Evolutionary conservation across 1,139 yeast species (phyloP).

Genomic region (Scheffersomyces lignicola): DNA sequence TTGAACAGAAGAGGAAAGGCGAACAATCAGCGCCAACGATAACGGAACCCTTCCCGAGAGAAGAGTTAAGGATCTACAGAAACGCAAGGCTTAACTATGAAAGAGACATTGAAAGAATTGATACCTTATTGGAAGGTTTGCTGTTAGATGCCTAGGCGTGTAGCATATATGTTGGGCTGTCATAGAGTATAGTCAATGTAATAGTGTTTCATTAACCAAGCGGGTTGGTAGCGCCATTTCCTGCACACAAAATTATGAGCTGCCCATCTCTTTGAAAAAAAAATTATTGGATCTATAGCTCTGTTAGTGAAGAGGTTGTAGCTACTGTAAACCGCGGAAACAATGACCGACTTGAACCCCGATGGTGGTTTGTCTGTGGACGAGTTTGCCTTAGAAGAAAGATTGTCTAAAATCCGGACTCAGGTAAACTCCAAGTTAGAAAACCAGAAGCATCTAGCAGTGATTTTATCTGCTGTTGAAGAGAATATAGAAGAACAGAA

Average conservation of each 20-base stretch:
- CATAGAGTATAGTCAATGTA: too few relatives aligned
- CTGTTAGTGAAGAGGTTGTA: too few relatives aligned
- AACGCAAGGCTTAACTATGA: slow-evolving; percentile 27
- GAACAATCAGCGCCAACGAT: neutral
- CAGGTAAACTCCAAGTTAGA: slow-evolving; percentile 76
- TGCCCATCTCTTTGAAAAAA: too few relatives aligned
- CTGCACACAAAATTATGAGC: too few relatives aligned
- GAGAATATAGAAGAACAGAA: slow-evolving; percentile 78
- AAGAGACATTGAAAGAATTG: slow-evolving; percentile 43
- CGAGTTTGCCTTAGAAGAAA: slow-evolving; percentile 60
- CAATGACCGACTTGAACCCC: slow-evolving; percentile 37
- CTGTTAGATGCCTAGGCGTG: slow-evolving; percentile 45
- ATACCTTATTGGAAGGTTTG: slow-evolving; percentile 40
- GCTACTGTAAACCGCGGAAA: too few relatives aligned
- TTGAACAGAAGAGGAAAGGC: slow-evolving; percentile 10
- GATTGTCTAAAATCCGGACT: slow-evolving; percentile 64
- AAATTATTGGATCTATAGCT: too few relatives aligned
- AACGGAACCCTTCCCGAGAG: slow-evolving; percentile 10
- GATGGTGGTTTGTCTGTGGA: slow-evolving; percentile 43
- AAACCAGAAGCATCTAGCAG: slow-evolving; percentile 73
- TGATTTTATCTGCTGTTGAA: slow-evolving; percentile 85
- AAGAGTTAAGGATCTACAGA: slow-evolving; percentile 32
- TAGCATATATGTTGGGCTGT: too few relatives aligned
- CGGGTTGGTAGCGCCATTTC: too few relatives aligned
- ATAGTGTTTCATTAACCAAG: too few relatives aligned